These are phyloP conservation scores for Daldinia sp. DNA, from an alignment of 2,329 filamentous ascomycete species.

Conservation along the genomic window DNA sequence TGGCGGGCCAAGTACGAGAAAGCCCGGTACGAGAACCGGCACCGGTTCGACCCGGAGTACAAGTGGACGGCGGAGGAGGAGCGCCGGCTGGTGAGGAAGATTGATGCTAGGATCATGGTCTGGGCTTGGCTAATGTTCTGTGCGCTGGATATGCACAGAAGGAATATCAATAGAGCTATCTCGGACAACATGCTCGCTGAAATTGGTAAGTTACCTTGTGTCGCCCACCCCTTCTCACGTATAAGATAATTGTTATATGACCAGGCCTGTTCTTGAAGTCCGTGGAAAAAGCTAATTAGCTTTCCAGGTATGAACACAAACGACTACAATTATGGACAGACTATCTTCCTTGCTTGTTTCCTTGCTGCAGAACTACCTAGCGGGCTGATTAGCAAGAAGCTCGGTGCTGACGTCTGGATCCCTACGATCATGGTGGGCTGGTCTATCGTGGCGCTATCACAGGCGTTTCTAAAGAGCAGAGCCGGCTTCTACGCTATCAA, in stretches of 20 bases:
- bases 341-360: constrained; percentile 63
- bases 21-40: constrained; percentile 67
- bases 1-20: constrained; percentile 67
- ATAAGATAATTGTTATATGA: background rate
- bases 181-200: constrained; percentile 55
- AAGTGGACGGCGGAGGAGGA: constrained; percentile 70
- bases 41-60: constrained; percentile 69
- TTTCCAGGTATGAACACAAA: constrained; percentile 53
- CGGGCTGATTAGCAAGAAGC: constrained; percentile 63
- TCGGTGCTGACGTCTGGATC: constrained; percentile 64
- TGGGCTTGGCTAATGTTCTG: constrained; percentile 50
- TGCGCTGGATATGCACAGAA: constrained; percentile 45
- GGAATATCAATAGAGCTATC: constrained; percentile 51
- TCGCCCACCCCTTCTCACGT: background rate
- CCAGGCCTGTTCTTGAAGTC: background rate
- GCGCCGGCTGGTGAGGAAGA: constrained; percentile 64
- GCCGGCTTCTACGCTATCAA: constrained; percentile 52
- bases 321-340: constrained; percentile 62
- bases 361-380: constrained; percentile 67
- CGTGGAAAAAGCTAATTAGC: background rate
- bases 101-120: constrained; percentile 54
- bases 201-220: constrained; percentile 47
- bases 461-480: constrained; percentile 49
- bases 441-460: constrained; percentile 53
- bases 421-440: constrained; percentile 59